A percentile compares a stretch with the other conserved stretches of the same genome.
These are phyloP conservation scores for Gaillardinia entomophila DNA, from an alignment of 805 yeast genomes.

Conservation along the genomic window DNA sequence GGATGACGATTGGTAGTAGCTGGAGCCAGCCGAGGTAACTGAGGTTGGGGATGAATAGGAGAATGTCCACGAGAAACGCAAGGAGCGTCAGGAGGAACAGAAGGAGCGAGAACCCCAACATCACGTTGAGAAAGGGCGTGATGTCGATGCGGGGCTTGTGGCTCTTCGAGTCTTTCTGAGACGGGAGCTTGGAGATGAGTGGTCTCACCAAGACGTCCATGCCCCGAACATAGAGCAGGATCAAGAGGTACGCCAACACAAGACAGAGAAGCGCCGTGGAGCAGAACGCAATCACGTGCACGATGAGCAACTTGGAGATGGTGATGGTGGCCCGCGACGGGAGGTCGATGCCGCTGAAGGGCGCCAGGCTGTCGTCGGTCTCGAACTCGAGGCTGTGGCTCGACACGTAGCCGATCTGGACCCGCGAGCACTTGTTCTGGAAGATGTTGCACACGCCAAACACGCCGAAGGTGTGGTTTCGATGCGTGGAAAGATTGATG, in stretches of 20 bases:
- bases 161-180: too few relatives aligned
- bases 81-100: constrained; percentile 65
- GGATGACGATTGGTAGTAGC: constrained; percentile 58
- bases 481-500: constrained; percentile 25
- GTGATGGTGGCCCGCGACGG: constrained; percentile 36
- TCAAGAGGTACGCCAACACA: constrained; percentile 7
- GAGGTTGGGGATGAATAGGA: constrained; percentile 70
- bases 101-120: constrained; percentile 57
- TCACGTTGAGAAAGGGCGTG: constrained; percentile 36
- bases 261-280: constrained; percentile 17
- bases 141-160: not conserved
- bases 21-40: constrained; percentile 85
- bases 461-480: constrained; percentile 36
- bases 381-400: constrained; percentile 11
- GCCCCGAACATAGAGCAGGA: constrained; percentile 1
- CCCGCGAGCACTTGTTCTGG: constrained; percentile 22
- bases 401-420: constrained; percentile 33
- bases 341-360: constrained; percentile 22
- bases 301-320: constrained; percentile 35
- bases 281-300: constrained; percentile 35
- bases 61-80: constrained; percentile 75
- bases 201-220: not conserved
- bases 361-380: constrained; percentile 4
- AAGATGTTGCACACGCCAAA: constrained; percentile 34
- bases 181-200: not conserved